These are phyloP conservation scores for Sphagnurus paluster DNA, from an alignment of 1,284 basidiomycete species.

Conservation along the genomic window DNA sequence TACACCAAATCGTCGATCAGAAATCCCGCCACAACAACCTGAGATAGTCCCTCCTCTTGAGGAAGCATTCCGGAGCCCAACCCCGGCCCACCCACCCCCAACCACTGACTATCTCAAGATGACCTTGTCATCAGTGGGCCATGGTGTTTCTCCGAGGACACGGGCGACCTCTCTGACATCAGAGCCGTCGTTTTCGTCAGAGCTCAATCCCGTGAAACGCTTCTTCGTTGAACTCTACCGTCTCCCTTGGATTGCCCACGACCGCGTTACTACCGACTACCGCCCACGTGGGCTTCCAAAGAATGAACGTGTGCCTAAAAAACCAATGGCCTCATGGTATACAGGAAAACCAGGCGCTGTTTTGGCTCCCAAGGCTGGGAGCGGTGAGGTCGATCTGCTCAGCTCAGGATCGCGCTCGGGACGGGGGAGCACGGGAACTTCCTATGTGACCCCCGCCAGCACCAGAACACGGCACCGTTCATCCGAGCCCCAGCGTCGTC, in stretches of 20 bases:
- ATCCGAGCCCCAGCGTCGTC: conserved; percentile 12
- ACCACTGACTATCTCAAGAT: conserved; percentile 31
- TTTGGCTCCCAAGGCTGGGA: conserved; percentile 14
- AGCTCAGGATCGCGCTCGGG: conserved; percentile 16
- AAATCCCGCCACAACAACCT: conserved; percentile 11
- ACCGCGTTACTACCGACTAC: conserved; percentile 40
- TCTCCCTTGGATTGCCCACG: conserved; percentile 39
- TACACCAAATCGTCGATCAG: conserved; percentile 15
- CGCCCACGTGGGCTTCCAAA: conserved; percentile 25
- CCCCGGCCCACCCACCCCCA: conserved; percentile 21
- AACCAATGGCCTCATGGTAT: conserved; percentile 37
- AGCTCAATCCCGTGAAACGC: conserved; percentile 36
- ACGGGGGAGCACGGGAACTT: conserved; percentile 12
- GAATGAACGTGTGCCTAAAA: conserved; percentile 26
- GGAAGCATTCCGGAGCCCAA: conserved; percentile 14
- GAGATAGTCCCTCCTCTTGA: conserved; percentile 8
- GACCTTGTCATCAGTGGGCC: conserved; percentile 28
- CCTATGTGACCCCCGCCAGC: conserved; percentile 8
- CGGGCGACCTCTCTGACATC: conserved; percentile 26
- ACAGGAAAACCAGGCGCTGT: conserved; percentile 21
- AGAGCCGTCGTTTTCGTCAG: conserved; percentile 38
- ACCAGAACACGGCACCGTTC: conserved; percentile 10
- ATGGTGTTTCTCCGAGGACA: conserved; percentile 28
- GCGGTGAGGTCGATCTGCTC: conserved; percentile 19
- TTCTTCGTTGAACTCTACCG: conserved; percentile 38